Conservation (phyloP, 345 rosid species). For the Nasturtium officinale region DNA sequence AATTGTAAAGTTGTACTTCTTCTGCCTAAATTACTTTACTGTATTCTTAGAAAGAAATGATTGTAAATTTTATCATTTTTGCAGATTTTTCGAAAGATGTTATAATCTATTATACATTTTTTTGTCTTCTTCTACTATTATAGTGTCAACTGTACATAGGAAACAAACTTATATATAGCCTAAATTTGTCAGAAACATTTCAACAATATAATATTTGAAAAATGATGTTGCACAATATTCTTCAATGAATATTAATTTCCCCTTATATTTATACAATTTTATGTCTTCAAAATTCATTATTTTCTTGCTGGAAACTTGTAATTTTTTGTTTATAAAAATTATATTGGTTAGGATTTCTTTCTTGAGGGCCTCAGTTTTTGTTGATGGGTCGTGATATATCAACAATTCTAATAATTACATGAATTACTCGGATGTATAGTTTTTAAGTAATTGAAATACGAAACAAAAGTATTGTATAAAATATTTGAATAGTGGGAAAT, state of each 20-base stretch:
- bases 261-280: no score
- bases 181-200: background rate
- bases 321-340: no score
- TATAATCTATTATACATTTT: background rate
- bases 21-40: background rate
- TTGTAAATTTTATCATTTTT: background rate
- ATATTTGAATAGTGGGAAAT: background rate
- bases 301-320: no score
- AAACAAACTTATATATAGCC: no score
- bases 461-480: background rate
- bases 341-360: no score
- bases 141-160: background rate
- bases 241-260: no score
- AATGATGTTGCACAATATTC: no score
- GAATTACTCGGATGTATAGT: background rate
- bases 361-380: no score
- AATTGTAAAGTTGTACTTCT: slow-evolving; percentile 6
- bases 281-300: no score
- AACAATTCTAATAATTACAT: background rate
- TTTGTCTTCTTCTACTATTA: background rate
- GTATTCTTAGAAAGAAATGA: background rate
- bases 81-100: background rate
- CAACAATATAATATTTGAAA: no score
- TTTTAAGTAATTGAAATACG: background rate
- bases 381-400: background rate